Conservation (phyloP, 768 basidiomycete genomes). For the Lentinula boryana region DNA sequence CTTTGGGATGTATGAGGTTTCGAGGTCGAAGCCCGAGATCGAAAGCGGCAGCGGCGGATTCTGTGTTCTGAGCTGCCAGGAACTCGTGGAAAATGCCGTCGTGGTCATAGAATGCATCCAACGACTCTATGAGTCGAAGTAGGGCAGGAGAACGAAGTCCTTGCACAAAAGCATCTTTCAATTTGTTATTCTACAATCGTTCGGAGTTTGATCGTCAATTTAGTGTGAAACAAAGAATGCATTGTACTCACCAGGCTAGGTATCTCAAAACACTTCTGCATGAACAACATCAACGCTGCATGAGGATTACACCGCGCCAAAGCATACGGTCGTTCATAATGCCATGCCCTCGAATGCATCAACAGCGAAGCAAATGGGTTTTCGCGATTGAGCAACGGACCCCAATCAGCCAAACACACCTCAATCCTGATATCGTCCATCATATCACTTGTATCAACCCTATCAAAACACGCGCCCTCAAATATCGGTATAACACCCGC, state of each 20-base stretch:
- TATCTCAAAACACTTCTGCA: slow-evolving; percentile 24
- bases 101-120: slow-evolving; percentile 36
- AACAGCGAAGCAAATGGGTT: slow-evolving; percentile 28
- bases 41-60: slow-evolving; percentile 15
- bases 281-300: slow-evolving; percentile 23
- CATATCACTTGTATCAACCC: slow-evolving; percentile 26
- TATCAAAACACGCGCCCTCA: slow-evolving; percentile 29
- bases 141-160: slow-evolving; percentile 27
- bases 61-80: slow-evolving; percentile 19
- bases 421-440: slow-evolving; percentile 26
- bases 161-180: slow-evolving; percentile 21
- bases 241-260: slow-evolving; percentile 21
- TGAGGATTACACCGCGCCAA: slow-evolving; percentile 26
- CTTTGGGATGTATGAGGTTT: slow-evolving; percentile 30
- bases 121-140: slow-evolving; percentile 27
- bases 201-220: too few species aligned
- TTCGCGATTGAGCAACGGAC: slow-evolving; percentile 25
- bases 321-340: slow-evolving; percentile 21
- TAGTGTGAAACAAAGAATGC: background rate
- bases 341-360: slow-evolving; percentile 35
- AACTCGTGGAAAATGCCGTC: slow-evolving; percentile 28
- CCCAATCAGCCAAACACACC: slow-evolving; percentile 31
- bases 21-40: slow-evolving; percentile 22
- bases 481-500: slow-evolving; percentile 31
- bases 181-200: slow-evolving; percentile 3